Conservation (phyloP, 1,284 basidiomycete species). For the Apiotrichum mycotoxinovorans region DNA sequence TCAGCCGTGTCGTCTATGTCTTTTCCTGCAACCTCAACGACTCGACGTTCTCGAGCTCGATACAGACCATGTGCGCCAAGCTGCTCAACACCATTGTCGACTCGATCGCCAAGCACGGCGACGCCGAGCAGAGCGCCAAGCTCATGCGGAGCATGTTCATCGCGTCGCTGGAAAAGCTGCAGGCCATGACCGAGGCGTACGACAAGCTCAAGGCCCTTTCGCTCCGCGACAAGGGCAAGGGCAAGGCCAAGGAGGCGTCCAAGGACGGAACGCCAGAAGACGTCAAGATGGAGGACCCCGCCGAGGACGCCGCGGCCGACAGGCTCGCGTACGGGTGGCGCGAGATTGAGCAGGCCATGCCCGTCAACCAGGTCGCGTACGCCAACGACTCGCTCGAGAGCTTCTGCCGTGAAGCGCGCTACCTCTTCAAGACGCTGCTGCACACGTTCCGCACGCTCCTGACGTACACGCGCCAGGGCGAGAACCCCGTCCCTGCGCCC, state of each 20-base stretch:
- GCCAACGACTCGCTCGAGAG: constrained; percentile 71
- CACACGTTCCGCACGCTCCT: constrained; percentile 86
- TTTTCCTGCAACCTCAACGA: constrained; percentile 91
- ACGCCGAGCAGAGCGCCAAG: constrained; percentile 62
- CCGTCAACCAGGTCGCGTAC: constrained; percentile 68
- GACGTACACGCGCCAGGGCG: constrained; percentile 71
- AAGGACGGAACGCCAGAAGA: constrained; percentile 1
- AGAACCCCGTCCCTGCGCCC: constrained; percentile 62
- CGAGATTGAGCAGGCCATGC: constrained; percentile 73
- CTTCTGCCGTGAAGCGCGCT: constrained; percentile 71
- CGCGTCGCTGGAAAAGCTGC: constrained; percentile 80
- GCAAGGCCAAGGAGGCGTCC: constrained; percentile 40
- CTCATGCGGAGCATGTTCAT: constrained; percentile 75
- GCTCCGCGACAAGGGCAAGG: constrained; percentile 42
- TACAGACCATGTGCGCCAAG: constrained; percentile 91
- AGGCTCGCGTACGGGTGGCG: constrained; percentile 48
- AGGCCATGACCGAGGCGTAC: constrained; percentile 69
- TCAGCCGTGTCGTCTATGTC: constrained; percentile 75
- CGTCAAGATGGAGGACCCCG: constrained; percentile 20
- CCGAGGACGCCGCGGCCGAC: constrained; percentile 28
- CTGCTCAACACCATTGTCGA: constrained; percentile 89
- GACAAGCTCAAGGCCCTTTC: constrained; percentile 46
- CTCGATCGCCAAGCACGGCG: constrained; percentile 70
- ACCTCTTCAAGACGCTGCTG: constrained; percentile 81
- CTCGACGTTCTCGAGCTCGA: constrained; percentile 70